A percentile compares a stretch with the other conserved stretches of the same genome.
These are phyloP conservation scores for Magnolia changhungtana DNA, from an alignment of 164 flowering plant genomes.

Conservation along the genomic window DNA sequence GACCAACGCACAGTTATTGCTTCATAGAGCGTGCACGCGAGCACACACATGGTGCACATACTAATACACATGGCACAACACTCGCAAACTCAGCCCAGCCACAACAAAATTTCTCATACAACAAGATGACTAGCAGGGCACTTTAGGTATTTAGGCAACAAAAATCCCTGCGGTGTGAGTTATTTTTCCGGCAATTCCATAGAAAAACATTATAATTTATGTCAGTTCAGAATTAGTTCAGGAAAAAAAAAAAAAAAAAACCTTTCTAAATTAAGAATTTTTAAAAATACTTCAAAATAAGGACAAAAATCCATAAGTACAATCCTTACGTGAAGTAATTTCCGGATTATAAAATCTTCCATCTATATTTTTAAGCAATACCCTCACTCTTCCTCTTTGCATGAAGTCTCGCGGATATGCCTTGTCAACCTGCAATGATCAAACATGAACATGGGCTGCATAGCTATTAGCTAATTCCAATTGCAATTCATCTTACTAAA, in stretches of 20 bases:
- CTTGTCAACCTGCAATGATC: slow-evolving; percentile 55
- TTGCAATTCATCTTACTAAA: too few species aligned
- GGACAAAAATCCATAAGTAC: neutral
- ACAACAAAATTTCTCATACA: too few species aligned
- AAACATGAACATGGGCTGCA: neutral
- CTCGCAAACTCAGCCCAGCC: too few species aligned
- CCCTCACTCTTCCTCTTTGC: slow-evolving; percentile 92
- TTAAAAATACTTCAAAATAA: neutral
- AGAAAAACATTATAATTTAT: neutral
- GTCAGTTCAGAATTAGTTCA: neutral
- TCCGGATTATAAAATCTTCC: slow-evolving; percentile 65
- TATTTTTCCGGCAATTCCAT: neutral
- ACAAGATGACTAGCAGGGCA: neutral
- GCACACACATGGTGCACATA: too few species aligned
- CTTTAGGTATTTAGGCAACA: neutral
- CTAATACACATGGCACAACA: too few species aligned
- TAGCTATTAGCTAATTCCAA: too few species aligned
- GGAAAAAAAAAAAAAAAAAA: too few species aligned
- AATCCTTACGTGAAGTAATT: slow-evolving; percentile 65
- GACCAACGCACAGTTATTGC: too few species aligned
- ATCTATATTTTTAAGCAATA: slow-evolving; percentile 69
- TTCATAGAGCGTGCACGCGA: too few species aligned
- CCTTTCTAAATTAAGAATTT: neutral
- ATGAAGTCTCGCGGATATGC: slow-evolving; percentile 91
- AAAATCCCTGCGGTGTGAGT: neutral